Evolutionary conservation across 345 rosid genomes (phyloP).

Genomic region (Melastoma malabathricum): DNA sequence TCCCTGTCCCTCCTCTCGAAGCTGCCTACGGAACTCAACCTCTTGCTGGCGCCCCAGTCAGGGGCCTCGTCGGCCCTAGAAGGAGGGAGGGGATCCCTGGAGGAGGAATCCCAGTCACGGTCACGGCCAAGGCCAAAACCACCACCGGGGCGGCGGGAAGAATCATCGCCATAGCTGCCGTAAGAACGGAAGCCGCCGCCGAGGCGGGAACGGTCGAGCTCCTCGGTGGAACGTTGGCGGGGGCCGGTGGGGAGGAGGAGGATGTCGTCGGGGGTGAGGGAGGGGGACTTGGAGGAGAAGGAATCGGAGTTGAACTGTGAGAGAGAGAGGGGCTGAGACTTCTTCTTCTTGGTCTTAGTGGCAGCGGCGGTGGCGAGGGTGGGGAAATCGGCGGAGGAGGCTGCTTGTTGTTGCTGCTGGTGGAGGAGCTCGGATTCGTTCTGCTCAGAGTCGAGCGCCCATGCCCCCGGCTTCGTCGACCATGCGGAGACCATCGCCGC

Average conservation of each 20-base stretch:
- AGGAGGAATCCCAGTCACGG: slow-evolving; percentile 5
- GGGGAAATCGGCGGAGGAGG: slow-evolving; percentile 7
- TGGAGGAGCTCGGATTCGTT: slow-evolving; percentile 9
- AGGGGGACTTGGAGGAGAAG: slow-evolving; percentile 14
- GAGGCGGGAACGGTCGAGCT: slow-evolving; percentile 58
- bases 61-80: slow-evolving; percentile 92
- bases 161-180: slow-evolving; percentile 41
- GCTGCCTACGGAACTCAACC: slow-evolving; percentile 30
- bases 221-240: slow-evolving; percentile 72
- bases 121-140: too few species aligned
- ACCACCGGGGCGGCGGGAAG: slow-evolving; percentile 25
- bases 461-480: slow-evolving; percentile 84
- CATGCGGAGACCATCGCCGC: slow-evolving; percentile 82
- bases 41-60: slow-evolving; percentile 74
- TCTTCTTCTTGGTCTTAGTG: slow-evolving; percentile 70
- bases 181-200: slow-evolving; percentile 69
- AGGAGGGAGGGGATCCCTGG: slow-evolving; percentile 38
- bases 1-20: slow-evolving; percentile 50
- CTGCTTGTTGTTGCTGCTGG: slow-evolving; percentile 2
- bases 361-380: slow-evolving; percentile 34
- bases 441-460: slow-evolving; percentile 87
- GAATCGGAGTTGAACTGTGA: slow-evolving; percentile 35
- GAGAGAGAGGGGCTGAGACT: slow-evolving; percentile 50
- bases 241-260: slow-evolving; percentile 77
- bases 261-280: slow-evolving; percentile 48